Percentiles rank a stretch among this genome's conserved stretches.
These are phyloP conservation scores for Peniophora sp. DNA, from an alignment of 1,284 basidiomycete species.

Conservation along the genomic window DNA sequence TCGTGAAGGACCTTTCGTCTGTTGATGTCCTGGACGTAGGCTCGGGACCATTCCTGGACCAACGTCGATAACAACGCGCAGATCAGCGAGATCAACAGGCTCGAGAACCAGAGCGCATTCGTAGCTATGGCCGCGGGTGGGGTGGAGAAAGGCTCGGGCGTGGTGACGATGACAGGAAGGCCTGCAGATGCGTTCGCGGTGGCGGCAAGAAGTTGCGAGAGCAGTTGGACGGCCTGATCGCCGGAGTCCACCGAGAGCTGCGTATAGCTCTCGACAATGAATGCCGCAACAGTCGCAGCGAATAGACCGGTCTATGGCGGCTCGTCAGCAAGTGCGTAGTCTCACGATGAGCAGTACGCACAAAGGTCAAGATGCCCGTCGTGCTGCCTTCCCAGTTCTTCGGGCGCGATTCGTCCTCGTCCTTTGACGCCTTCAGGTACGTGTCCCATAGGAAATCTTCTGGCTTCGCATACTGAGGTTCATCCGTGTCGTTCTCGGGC, in stretches of 20 bases:
- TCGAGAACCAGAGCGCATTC: slow-evolving; percentile 30
- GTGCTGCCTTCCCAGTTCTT: neutral
- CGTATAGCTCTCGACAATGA: slow-evolving; percentile 35
- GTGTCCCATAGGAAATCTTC: no score
- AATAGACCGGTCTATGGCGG: slow-evolving; percentile 30
- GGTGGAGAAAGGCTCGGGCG: slow-evolving; percentile 4
- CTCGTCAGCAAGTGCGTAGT: neutral
- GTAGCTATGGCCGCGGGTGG: slow-evolving; percentile 17
- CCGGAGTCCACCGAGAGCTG: slow-evolving; percentile 25
- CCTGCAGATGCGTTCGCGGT: neutral
- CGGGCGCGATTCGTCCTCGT: neutral
- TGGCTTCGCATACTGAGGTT: no score
- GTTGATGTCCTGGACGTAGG: slow-evolving; percentile 21
- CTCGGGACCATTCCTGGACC: slow-evolving; percentile 18
- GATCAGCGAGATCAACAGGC: slow-evolving; percentile 17
- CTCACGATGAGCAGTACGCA: neutral
- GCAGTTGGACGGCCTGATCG: slow-evolving; percentile 21
- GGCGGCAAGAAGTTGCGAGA: slow-evolving; percentile 20
- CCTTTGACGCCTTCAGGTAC: no score
- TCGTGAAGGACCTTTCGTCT: slow-evolving; percentile 26
- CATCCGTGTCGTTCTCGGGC: no score
- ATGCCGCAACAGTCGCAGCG: slow-evolving; percentile 36
- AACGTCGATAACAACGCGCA: slow-evolving; percentile 18
- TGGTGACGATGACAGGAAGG: neutral
- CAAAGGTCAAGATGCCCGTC: neutral